Evolutionary conservation across 179 eudicot species (phyloP), one percentile per base, ranked within the genome.

Genomic region (Patellifolia procumbens): DNA sequence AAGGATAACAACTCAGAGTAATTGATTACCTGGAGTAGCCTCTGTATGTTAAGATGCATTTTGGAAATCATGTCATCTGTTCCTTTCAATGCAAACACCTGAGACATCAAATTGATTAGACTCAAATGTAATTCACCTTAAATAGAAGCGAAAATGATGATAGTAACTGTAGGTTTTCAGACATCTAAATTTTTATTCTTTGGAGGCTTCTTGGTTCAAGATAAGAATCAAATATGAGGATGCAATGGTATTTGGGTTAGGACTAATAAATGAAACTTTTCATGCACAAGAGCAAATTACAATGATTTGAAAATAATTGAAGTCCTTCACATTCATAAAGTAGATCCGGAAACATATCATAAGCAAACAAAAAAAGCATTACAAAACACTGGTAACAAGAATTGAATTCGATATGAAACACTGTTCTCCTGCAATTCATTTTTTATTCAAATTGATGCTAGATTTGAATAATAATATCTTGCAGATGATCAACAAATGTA

Each of bases 401-500:
- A 39, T 20, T 1, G 53, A 66, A 34, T 31, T 32, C 46, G 32
- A 46, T 20, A 42, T 9, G 26, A 59, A 56, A 65, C 42, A 79
- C 85, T 32, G 72, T 83, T 86, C 88, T 83, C 66, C 76, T 85
- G 97, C 80, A 95, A 17, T 80, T 95, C 97, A 74, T 84, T 95
- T 91, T 0, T 93, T 72, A 81, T 95, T 97, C 78, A 95, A 77
- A 80, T 95, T 97, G 71, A 88, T 85, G n/a, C 91, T 95, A 97
- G 26, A 95, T 92, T 68, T 87, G 89, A 17, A 97, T 90, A 78
- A 92, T 92, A 58, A 86, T 81, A 86, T 92, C 99, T 71, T 95
- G 95, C 42, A 95, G 81, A 67, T 95, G 99, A 93, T 95, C 99
- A 61, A 95, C 95, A 72, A 92, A 96, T 0, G 97, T 95, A 76